Base-by-base conservation (phyloP, 2,329 filamentous ascomycete genomes). In the Nemania sp. region DNA sequence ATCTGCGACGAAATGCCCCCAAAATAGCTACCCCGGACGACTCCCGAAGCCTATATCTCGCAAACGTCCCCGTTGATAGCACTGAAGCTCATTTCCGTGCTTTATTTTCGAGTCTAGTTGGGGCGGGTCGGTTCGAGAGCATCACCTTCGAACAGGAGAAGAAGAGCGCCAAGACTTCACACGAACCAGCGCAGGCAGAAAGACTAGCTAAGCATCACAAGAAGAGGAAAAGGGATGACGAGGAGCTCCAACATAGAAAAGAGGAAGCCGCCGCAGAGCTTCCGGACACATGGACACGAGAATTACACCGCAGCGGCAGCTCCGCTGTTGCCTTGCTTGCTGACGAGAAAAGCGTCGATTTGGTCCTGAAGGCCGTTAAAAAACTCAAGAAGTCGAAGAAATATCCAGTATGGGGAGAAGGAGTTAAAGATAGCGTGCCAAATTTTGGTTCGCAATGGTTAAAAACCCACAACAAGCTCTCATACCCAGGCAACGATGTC, bases 41-140 rank as follows among this genome's bases (percentile, higher is more conserved):
- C 74, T 83, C 88, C 18, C 90, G 94, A 73, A 94, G 92, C 69
- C 86, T 99, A 20, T 99, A 97, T 80, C 78, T 97, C n/a, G 92
- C 94, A 71, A 98, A 99, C 76, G 82, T 97, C 0, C 96, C 96
- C 6, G 85, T 91, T 70, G 94, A 98, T 77, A 90, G 93, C 67
- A 97, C 93, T 4, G 90, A 93, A 64, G 79, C 84, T 0, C 92
- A 94, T 74, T 85, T 98, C 49, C 90, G 93, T 52, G 85, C 89
- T 49, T 82, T 98, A 0, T 97, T 98, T 73, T 82, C 88, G 0
- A 84, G 86, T 0, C 87, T 97, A 18, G 86, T 98, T 0, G 92
- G 93, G 8, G 89, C 91, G 0, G 92, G 92, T 2, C 87, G 92
- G 54, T 92, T 98, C 55, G 93, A 97, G 79, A 85, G 83, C 60